Percentiles rank a stretch among this genome's conserved stretches.
phyloP scores from a whole-genome alignment of 2,329 filamentous ascomycete genomes.

The Diaporthe nobilis region DNA sequence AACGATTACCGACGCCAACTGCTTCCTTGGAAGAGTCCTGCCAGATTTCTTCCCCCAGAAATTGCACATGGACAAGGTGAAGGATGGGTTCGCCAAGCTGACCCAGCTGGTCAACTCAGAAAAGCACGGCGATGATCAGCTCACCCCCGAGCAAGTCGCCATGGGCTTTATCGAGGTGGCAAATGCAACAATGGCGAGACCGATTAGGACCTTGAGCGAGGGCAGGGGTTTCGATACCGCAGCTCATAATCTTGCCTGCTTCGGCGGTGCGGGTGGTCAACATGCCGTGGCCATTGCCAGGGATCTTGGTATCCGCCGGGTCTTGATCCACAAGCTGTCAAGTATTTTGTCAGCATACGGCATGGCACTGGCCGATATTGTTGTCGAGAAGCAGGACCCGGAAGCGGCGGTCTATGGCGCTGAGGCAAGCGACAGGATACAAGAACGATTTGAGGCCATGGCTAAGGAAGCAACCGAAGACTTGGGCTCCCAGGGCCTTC shows the following conservation, averaged over 20 bases:
- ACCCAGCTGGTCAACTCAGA: constrained; percentile 80
- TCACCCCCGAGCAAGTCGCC: constrained; percentile 84
- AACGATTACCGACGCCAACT: constrained; percentile 88
- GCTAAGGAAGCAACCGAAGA: constrained; percentile 77
- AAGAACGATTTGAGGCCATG: constrained; percentile 80
- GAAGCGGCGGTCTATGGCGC: constrained; percentile 73
- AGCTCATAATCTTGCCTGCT: constrained; percentile 78
- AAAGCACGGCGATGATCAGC: constrained; percentile 79
- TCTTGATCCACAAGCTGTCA: constrained; percentile 85
- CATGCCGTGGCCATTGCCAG: constrained; percentile 87
- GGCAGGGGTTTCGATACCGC: constrained; percentile 89
- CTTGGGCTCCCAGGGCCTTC: constrained; percentile 82
- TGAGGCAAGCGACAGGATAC: constrained; percentile 71
- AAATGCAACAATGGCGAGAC: constrained; percentile 88
- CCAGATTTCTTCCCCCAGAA: constrained; percentile 84
- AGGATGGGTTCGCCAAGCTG: constrained; percentile 49
- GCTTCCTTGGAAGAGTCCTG: constrained; percentile 83
- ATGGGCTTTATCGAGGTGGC: constrained; percentile 88
- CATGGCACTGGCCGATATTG: constrained; percentile 89
- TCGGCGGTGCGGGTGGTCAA: constrained; percentile 74
- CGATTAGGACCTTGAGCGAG: constrained; percentile 88
- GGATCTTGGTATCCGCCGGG: constrained; percentile 83
- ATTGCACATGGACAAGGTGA: constrained; percentile 30
- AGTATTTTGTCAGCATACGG: constrained; percentile 88
- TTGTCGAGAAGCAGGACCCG: constrained; percentile 86